Conservation (phyloP, 768 basidiomycete species). For the Rhizopogon vesiculosus region DNA sequence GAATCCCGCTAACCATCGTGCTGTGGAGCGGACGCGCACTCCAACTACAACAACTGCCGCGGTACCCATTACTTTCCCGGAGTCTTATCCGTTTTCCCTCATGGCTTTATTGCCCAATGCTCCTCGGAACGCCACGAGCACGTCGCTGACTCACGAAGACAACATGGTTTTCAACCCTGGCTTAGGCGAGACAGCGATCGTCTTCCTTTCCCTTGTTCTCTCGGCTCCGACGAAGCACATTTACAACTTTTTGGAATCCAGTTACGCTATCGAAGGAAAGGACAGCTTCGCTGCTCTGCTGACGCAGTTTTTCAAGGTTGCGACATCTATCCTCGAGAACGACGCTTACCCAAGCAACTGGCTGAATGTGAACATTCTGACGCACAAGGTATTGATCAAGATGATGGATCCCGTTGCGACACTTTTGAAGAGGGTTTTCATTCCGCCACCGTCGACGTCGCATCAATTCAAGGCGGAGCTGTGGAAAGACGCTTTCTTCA, state of each 20-base stretch:
- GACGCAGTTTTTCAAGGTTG: conserved; percentile 76
- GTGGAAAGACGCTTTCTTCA: conserved; percentile 79
- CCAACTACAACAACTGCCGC: conserved; percentile 51
- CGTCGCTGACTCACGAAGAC: conserved; percentile 38
- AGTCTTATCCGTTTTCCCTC: conserved; percentile 90
- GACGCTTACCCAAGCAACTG: conserved; percentile 88
- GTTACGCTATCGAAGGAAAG: conserved; percentile 84
- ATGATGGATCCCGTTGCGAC: conserved; percentile 79
- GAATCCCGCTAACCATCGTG: conserved; percentile 56
- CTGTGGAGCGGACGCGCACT: conserved; percentile 64
- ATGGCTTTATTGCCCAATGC: conserved; percentile 60
- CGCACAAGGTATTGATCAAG: conserved; percentile 84
- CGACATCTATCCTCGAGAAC: conserved; percentile 74
- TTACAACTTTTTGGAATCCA: conserved; percentile 70
- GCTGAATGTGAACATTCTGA: conserved; percentile 87
- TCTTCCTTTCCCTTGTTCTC: conserved; percentile 75
- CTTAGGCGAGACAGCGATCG: conserved; percentile 81
- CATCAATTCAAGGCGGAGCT: conserved; percentile 68
- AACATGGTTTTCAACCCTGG: conserved; percentile 64
- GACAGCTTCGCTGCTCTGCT: conserved; percentile 72
- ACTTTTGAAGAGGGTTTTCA: conserved; percentile 75
- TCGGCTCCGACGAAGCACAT: conserved; percentile 79
- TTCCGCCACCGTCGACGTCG: conserved; percentile 62
- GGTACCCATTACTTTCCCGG: conserved; percentile 83
- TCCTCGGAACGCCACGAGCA: conserved; percentile 36